phyloP scores from a whole-genome alignment of 2,329 filamentous ascomycete genomes.

The Colletotrichum ledebouriae region DNA sequence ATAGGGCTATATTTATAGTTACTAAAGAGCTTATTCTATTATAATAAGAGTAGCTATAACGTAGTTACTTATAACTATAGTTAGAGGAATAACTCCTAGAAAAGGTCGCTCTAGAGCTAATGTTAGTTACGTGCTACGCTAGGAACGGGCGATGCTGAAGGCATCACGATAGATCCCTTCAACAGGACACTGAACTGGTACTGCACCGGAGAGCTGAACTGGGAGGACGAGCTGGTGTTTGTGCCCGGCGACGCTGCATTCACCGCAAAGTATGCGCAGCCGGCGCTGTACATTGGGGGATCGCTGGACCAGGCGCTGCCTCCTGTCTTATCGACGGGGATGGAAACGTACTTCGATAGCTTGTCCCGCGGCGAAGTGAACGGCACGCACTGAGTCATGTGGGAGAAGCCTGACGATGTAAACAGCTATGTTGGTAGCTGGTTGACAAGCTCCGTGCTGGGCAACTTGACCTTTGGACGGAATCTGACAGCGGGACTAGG shows the following conservation, averaged over 20 bases:
- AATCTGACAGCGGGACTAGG: conserved; percentile 12
- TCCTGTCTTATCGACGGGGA: conserved; percentile 73
- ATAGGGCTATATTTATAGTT: too few species aligned
- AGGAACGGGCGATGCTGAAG: too few species aligned
- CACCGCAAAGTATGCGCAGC: conserved; percentile 62
- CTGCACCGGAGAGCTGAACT: conserved; percentile 79
- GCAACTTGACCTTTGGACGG: conserved; percentile 20
- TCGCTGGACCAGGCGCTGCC: conserved; percentile 75
- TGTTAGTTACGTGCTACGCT: too few species aligned
- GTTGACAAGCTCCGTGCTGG: conserved; percentile 22
- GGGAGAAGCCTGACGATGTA: conserved; percentile 74
- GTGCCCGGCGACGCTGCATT: conserved; percentile 61
- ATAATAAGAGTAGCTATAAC: too few species aligned
- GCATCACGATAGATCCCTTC: too few species aligned
- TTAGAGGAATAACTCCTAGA: too few species aligned
- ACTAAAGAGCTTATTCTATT: too few species aligned
- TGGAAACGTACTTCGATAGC: conserved; percentile 73
- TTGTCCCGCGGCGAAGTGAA: conserved; percentile 72
- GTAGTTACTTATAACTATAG: too few species aligned
- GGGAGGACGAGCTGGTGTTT: conserved; percentile 77
- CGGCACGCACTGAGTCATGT: conserved; percentile 80
- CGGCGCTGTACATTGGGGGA: conserved; percentile 78
- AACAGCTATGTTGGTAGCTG: conserved; percentile 58
- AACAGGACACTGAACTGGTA: conserved; percentile 92
- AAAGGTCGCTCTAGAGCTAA: too few species aligned